Conservation (phyloP, 148 eudicot genomes). For the Amaranthus palmeri region DNA sequence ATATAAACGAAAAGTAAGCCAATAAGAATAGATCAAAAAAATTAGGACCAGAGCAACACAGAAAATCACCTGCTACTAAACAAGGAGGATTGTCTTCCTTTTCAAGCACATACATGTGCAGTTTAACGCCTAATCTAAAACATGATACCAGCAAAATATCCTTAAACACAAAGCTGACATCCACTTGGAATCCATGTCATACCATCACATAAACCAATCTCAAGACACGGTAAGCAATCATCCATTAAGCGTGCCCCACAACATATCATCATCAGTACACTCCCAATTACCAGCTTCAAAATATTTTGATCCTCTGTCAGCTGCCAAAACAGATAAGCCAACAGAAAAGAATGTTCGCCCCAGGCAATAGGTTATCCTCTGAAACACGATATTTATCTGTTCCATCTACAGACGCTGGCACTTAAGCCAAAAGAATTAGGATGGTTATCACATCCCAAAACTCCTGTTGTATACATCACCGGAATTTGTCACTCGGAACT, state of each 20-base stretch:
- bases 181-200: slow-evolving; percentile 23
- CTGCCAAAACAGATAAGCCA: slow-evolving; percentile 17
- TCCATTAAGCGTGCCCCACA: slow-evolving; percentile 20
- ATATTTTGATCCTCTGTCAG: slow-evolving; percentile 18
- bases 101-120: slow-evolving; percentile 18
- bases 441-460: slow-evolving; percentile 60
- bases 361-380: slow-evolving; percentile 12
- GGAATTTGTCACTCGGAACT: slow-evolving; percentile 59
- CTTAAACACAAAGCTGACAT: background rate
- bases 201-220: slow-evolving; percentile 14
- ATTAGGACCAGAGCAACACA: background rate
- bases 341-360: background rate
- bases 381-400: slow-evolving; percentile 14
- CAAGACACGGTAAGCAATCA: slow-evolving; percentile 10
- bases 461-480: slow-evolving; percentile 65
- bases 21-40: background rate
- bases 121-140: slow-evolving; percentile 12
- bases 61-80: slow-evolving; percentile 26
- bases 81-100: slow-evolving; percentile 22
- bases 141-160: slow-evolving; percentile 19
- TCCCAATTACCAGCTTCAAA: slow-evolving; percentile 8
- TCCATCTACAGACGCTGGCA: slow-evolving; percentile 20
- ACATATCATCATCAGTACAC: slow-evolving; percentile 19
- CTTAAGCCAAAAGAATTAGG: slow-evolving; percentile 16
- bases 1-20: background rate